Percentiles rank a stretch among this genome's conserved stretches.
Conservation (phyloP, 192 early-diverging fungal genomes). For the Lobosporangium transversale region DNA sequence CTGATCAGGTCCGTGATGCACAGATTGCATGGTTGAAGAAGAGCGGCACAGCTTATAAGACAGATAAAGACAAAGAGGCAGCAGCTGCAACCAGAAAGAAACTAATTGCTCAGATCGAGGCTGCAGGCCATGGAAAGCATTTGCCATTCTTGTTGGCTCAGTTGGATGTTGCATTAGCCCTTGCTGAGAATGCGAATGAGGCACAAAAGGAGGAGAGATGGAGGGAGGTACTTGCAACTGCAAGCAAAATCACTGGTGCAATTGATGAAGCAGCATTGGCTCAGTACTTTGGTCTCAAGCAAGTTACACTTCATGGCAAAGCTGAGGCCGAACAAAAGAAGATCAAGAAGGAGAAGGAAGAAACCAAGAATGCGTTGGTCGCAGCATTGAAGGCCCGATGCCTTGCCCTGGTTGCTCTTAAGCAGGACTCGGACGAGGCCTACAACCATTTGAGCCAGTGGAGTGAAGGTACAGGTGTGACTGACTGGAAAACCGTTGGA, state of each 20-base stretch:
- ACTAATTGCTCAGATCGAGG: conserved; percentile 69
- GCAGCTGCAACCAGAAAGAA: conserved; percentile 64
- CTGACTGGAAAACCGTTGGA: conserved; percentile 64
- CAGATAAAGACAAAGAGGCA: conserved; percentile 54
- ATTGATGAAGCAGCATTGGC: conserved; percentile 73
- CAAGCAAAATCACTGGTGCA: conserved; percentile 67
- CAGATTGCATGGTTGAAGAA: conserved; percentile 87
- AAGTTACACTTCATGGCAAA: conserved; percentile 46
- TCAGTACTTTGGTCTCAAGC: conserved; percentile 70
- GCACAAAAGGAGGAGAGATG: conserved; percentile 57
- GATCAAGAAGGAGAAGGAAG: conserved; percentile 77
- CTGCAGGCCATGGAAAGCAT: conserved; percentile 63
- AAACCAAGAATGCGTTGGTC: conserved; percentile 72
- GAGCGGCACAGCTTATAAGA: conserved; percentile 55
- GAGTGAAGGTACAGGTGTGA: conserved; percentile 64
- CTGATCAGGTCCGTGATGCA: conserved; percentile 80
- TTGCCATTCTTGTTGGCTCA: conserved; percentile 65
- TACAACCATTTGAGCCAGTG: conserved; percentile 70
- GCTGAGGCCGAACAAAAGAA: conserved; percentile 65
- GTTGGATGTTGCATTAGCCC: conserved; percentile 66
- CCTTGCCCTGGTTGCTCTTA: conserved; percentile 59
- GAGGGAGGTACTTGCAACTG: conserved; percentile 59
- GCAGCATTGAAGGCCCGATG: conserved; percentile 72
- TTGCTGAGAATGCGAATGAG: conserved; percentile 58
- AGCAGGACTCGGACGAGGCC: conserved; percentile 61